Evolutionary conservation across 306 rosid species (phyloP), one percentile per base, ranked within the genome.

Genomic region (Cyamopsis tetragonoloba): DNA sequence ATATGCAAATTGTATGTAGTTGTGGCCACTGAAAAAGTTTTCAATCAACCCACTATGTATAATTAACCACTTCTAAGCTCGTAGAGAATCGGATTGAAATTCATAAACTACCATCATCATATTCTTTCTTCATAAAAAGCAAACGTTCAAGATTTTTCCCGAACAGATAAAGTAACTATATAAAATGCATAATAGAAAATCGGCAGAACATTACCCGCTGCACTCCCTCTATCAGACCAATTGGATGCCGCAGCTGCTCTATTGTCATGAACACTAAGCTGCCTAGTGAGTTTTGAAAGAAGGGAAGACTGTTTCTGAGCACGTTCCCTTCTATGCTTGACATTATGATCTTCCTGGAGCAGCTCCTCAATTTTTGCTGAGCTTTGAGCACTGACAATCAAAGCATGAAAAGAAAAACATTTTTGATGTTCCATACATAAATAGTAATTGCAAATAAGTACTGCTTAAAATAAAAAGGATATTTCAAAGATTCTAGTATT

Each of bases 221-320:
- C 58, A 68, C 53, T 55, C 44, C 77, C 79, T 75, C 74, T 79
- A 72, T 82, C 79, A 42, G 83, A 82, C 79, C 79, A 79, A 75
- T 17, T 66, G 59, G 84, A 79, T 8, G 84, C 79, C 1, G 81
- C 84, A 47, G 84, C 77, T 1, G 81, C 79, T 72, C 81, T 71
- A 51, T 79, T 82, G 58, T 82, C 87, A 62, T 79, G 87, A 59
- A 82, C 72, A 73, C 87, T 31, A 24, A 82, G 84, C 68, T 79
- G 84, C 74, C 81, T 75, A 31, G 81, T 79, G 50, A 82, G 77
- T 66, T 79, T 79, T 4, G 87, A 82, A 48, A 82, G 84, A 79
- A 82, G 66, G 68, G 87, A 82, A 30, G 83, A 79, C 74, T 82
- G 87, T 57, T 79, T 82, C 77, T 82, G 87, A 28, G 62, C 68